Evolutionary conservation across 345 rosid genomes (phyloP).

Genomic region (Populus davidiana): DNA sequence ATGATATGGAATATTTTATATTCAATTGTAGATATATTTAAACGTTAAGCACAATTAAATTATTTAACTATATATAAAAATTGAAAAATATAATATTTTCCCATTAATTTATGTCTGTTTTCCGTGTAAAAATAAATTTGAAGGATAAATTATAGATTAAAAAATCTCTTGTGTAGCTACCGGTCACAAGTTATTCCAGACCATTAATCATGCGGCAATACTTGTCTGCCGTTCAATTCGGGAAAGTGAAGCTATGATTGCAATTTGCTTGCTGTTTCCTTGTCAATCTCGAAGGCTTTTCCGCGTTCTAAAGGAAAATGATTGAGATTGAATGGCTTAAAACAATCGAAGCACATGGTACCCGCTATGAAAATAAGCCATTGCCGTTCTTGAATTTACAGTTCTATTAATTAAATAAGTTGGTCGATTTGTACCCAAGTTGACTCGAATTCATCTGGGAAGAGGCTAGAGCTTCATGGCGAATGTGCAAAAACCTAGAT

Average conservation of each 20-base stretch:
- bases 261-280: background rate
- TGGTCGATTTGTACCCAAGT: no score
- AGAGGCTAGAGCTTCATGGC: background rate
- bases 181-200: background rate
- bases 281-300: background rate
- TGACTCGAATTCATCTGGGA: no score
- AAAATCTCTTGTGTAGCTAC: no score
- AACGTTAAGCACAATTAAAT: no score
- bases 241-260: conserved; percentile 1
- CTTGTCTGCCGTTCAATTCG: background rate
- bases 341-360: background rate
- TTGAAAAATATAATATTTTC: no score
- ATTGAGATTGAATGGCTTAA: background rate
- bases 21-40: no score
- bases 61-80: no score
- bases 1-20: background rate
- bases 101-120: no score
- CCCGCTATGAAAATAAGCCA: background rate
- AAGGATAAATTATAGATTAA: no score
- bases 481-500: background rate
- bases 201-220: background rate
- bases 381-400: no score
- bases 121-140: no score
- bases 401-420: no score
- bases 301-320: conserved; percentile 5